phyloP scores from a whole-genome alignment of 495 filamentous ascomycete species.

The Xylaria cubensis region DNA sequence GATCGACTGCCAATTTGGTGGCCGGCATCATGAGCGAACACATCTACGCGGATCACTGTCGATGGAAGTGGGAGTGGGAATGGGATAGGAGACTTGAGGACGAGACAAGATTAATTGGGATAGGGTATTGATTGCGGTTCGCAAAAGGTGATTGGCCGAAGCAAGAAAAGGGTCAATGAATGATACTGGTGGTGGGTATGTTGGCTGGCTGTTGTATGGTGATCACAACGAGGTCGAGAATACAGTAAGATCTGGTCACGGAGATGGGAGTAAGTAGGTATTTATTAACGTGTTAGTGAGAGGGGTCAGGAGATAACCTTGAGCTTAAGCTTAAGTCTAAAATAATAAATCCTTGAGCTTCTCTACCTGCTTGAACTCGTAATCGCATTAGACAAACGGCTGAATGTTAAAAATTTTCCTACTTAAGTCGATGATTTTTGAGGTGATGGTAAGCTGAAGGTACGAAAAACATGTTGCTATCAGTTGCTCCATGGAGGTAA shows the following conservation, averaged over 20 bases:
- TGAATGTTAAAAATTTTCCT: too few relatives aligned
- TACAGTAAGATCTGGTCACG: not conserved
- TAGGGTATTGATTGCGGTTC: not conserved
- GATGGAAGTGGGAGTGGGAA: slow-evolving; percentile 16
- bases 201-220: not conserved
- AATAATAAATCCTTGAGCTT: too few relatives aligned
- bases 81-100: not conserved
- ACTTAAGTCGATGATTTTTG: too few relatives aligned
- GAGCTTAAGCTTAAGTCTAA: too few relatives aligned
- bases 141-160: not conserved
- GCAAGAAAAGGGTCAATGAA: not conserved
- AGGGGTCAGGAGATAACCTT: too few relatives aligned
- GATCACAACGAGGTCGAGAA: not conserved
- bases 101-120: not conserved
- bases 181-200: not conserved
- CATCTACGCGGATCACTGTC: not conserved
- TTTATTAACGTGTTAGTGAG: too few relatives aligned
- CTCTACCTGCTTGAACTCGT: too few relatives aligned
- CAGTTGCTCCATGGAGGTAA: too few relatives aligned
- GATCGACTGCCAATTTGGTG: not conserved
- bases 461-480: too few relatives aligned
- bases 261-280: not conserved
- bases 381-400: not conserved
- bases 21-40: not conserved
- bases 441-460: too few relatives aligned